phyloP scores from a whole-genome alignment of 1,284 basidiomycete species.

The Microbotryomycetes sp. region DNA sequence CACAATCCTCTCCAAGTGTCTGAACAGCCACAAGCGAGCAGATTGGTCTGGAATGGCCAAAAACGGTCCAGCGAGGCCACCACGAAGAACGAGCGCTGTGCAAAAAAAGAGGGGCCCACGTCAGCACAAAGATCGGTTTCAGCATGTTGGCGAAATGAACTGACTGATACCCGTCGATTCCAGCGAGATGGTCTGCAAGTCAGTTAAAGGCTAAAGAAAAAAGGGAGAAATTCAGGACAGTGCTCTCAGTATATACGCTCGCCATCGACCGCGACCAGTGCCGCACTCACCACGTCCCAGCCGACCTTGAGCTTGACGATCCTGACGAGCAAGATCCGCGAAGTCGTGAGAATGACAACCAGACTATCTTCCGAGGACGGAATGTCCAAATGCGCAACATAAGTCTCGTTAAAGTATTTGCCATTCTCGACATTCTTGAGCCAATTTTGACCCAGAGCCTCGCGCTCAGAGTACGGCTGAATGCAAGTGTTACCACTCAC shows the following conservation, averaged over 20 bases:
- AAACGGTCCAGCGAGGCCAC: constrained; percentile 50
- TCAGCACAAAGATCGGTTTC: neutral
- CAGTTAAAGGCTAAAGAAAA: constrained; percentile 54
- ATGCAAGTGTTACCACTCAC: too few species aligned
- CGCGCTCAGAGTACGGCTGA: constrained; percentile 77
- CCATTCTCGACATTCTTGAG: constrained; percentile 85
- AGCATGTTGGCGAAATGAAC: neutral
- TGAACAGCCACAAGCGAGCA: constrained; percentile 52
- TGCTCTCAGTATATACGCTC: too few species aligned
- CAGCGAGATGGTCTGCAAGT: constrained; percentile 78
- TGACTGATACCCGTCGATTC: constrained; percentile 71
- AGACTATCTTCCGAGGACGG: constrained; percentile 53
- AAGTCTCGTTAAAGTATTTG: constrained; percentile 70
- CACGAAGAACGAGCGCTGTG: constrained; percentile 57
- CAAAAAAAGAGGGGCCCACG: neutral
- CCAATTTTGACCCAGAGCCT: constrained; percentile 94
- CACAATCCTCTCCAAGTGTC: constrained; percentile 44
- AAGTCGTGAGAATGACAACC: constrained; percentile 72
- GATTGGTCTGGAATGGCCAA: constrained; percentile 48
- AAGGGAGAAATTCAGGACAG: too few species aligned
- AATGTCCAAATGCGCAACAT: constrained; percentile 73
- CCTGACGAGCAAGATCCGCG: constrained; percentile 73
- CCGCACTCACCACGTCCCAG: constrained; percentile 64
- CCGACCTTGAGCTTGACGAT: constrained; percentile 75
- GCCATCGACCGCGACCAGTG: too few species aligned